Evolutionary conservation across 805 yeast genomes (phyloP).

Genomic region (Yarrowia deformans): DNA sequence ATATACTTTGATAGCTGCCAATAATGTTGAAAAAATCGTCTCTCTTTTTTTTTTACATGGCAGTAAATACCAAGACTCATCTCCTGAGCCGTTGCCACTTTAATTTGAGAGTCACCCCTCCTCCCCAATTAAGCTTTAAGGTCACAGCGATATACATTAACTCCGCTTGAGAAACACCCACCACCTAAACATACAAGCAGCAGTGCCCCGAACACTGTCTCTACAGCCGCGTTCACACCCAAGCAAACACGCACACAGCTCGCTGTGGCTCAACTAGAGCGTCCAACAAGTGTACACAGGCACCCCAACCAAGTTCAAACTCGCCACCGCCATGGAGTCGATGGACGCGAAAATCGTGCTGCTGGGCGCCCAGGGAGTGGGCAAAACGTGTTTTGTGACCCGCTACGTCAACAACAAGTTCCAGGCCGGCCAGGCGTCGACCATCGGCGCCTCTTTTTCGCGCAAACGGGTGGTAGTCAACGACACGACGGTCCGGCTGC

Average conservation of each 20-base stretch:
- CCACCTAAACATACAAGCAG: conserved; percentile 17
- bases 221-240: not conserved
- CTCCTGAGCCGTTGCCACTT: conserved; percentile 20
- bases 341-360: conserved; percentile 51
- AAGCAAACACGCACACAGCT: not conserved
- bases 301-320: not conserved
- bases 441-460: conserved; percentile 51
- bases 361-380: conserved; percentile 52
- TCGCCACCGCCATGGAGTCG: not conserved
- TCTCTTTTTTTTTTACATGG: too few relatives aligned
- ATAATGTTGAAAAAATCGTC: too few relatives aligned
- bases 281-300: not conserved
- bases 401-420: conserved; percentile 51
- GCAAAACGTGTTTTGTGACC: conserved; percentile 51
- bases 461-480: conserved; percentile 50
- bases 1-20: not conserved
- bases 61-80: too few relatives aligned
- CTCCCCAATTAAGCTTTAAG: conserved; percentile 16
- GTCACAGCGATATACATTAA: conserved; percentile 35
- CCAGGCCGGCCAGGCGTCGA: conserved; percentile 50
- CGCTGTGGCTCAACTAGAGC: conserved; percentile 12
- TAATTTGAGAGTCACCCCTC: conserved; percentile 4
- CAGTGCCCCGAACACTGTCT: conserved; percentile 3
- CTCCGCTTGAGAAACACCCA: conserved; percentile 11
- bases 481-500: conserved; percentile 54